Evolutionary conservation across 2,329 filamentous ascomycete genomes (phyloP).

Genomic region (Aspergillus tubingensis): DNA sequence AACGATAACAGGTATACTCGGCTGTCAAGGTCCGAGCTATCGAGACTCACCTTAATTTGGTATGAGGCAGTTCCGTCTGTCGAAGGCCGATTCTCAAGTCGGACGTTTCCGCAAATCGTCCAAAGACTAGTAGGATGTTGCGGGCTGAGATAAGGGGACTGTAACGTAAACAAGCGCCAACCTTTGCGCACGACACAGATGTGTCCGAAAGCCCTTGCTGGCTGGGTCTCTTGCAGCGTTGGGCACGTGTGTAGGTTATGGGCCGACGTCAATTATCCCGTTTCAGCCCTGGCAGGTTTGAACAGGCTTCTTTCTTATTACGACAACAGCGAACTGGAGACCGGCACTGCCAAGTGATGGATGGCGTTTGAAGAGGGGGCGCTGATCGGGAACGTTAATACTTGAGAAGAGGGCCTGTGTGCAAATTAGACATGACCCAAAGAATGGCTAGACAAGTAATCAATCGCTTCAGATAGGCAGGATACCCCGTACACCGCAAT

Average conservation of each 20-base stretch:
- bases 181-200: neutral
- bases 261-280: neutral
- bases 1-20: neutral
- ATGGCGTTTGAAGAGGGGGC: neutral
- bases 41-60: neutral
- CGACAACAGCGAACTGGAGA: neutral
- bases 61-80: neutral
- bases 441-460: neutral
- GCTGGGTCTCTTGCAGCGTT: neutral
- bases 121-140: neutral
- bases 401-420: neutral
- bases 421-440: neutral
- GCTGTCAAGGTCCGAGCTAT: neutral
- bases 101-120: neutral
- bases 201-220: neutral
- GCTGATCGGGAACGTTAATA: neutral
- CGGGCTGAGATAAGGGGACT: neutral
- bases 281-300: neutral
- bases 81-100: neutral
- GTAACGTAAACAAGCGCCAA: neutral
- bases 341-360: neutral
- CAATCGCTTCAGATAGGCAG: neutral
- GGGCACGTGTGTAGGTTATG: neutral
- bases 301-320: neutral
- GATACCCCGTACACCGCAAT: neutral